Percentiles rank a stretch among this genome's conserved stretches.
Evolutionary conservation across 2,329 filamentous ascomycete species (phyloP).

Genomic region (Stromatinia cepivora): DNA sequence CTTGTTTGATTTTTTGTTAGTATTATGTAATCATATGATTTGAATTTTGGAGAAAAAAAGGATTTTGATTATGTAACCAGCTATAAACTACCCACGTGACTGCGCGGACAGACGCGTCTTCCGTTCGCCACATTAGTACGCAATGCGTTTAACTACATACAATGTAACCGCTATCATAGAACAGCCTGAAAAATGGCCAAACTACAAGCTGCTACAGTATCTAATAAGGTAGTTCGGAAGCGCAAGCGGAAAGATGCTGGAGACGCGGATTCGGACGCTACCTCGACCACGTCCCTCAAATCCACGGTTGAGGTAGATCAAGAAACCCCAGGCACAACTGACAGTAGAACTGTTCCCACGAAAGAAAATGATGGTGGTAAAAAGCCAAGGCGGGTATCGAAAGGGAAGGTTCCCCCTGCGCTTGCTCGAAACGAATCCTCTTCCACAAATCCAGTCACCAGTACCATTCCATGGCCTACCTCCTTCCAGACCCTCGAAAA

Average conservation of each 20-base stretch:
- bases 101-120: background rate
- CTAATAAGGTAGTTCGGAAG: constrained; percentile 45
- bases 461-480: constrained; percentile 62
- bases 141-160: background rate
- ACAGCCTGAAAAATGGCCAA: constrained; percentile 32
- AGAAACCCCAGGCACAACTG: constrained; percentile 20
- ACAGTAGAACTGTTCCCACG: constrained; percentile 51
- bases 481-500: constrained; percentile 71
- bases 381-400: constrained; percentile 49
- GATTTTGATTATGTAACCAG: too few species aligned
- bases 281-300: background rate
- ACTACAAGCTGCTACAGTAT: constrained; percentile 50
- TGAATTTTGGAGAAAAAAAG: too few species aligned
- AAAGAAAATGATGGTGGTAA: constrained; percentile 55
- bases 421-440: constrained; percentile 34
- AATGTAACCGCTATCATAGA: background rate
- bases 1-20: too few species aligned
- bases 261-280: constrained; percentile 28
- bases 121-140: too few species aligned
- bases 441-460: constrained; percentile 33
- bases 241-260: constrained; percentile 43
- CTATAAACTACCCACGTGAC: background rate
- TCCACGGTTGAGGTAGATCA: background rate
- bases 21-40: too few species aligned
- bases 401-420: constrained; percentile 34